These are phyloP conservation scores for Aspergillus versicolor DNA, from an alignment of 2,329 filamentous ascomycete species.

Conservation along the genomic window DNA sequence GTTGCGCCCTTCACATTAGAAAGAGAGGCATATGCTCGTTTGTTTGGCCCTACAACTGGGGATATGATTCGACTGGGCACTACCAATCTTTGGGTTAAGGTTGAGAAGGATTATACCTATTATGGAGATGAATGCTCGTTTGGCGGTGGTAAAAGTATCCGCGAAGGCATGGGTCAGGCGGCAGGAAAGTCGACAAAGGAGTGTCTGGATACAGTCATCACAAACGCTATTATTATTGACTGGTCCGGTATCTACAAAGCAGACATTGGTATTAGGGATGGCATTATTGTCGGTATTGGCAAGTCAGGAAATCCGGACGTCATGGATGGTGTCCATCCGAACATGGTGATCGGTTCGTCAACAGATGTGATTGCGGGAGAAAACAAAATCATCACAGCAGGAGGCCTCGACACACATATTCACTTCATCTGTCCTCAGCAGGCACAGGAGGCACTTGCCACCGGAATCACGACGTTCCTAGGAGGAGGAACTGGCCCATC, in stretches of 20 bases:
- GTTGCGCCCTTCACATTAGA: conserved; percentile 70
- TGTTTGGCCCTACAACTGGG: conserved; percentile 91
- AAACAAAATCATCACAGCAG: conserved; percentile 85
- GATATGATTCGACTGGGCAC: conserved; percentile 78
- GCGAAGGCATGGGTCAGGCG: conserved; percentile 95
- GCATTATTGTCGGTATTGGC: conserved; percentile 81
- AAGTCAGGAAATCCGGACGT: conserved; percentile 97
- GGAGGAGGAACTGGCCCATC: conserved; percentile 92
- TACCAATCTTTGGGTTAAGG: conserved; percentile 86
- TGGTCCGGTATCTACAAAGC: conserved; percentile 94
- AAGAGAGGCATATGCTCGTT: conserved; percentile 73
- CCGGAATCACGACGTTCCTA: conserved; percentile 85
- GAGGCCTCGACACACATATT: conserved; percentile 85
- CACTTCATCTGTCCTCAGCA: conserved; percentile 97
- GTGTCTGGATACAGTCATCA: conserved; percentile 79
- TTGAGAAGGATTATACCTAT: conserved; percentile 79
- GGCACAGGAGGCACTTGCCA: conserved; percentile 75
- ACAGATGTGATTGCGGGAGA: conserved; percentile 93
- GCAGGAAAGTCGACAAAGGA: conserved; percentile 71
- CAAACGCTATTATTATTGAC: conserved; percentile 86
- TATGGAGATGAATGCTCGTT: conserved; percentile 96
- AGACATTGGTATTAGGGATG: conserved; percentile 89
- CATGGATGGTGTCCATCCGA: conserved; percentile 79
- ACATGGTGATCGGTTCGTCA: conserved; percentile 79
- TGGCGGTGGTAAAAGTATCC: conserved; percentile 87